Conservation (phyloP, 371 early-diverging fungal genomes). For the Mucor velutinosus region DNA sequence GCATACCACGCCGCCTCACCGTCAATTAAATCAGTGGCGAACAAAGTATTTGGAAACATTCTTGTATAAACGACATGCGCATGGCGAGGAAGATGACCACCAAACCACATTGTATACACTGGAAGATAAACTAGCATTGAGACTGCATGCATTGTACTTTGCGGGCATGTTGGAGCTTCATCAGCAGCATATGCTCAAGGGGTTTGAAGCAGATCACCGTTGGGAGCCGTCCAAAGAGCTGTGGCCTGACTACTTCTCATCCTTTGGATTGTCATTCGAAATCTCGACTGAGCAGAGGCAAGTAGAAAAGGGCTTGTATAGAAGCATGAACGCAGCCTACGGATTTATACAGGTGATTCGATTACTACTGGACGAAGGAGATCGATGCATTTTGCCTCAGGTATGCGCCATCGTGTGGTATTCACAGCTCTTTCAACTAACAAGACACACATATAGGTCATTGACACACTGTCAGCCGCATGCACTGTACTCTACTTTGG, state of each 20-base stretch:
- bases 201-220: constrained; percentile 2
- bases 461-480: constrained; percentile 28
- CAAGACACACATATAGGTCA: constrained; percentile 4
- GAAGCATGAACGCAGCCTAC: constrained; percentile 29
- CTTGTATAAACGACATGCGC: constrained; percentile 2
- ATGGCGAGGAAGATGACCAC: background rate
- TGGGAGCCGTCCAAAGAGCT: constrained; percentile 3
- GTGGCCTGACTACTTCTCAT: constrained; percentile 28
- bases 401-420: background rate
- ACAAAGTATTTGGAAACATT: constrained; percentile 3
- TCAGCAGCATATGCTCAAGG: constrained; percentile 29
- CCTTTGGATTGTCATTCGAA: background rate
- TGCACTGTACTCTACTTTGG: constrained; percentile 37
- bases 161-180: constrained; percentile 25
- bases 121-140: constrained; percentile 11
- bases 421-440: no score
- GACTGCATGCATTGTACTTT: constrained; percentile 29
- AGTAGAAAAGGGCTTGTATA: constrained; percentile 23
- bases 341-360: constrained; percentile 27
- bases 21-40: constrained; percentile 7
- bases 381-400: constrained; percentile 30
- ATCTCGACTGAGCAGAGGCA: constrained; percentile 3
- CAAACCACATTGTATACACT: background rate
- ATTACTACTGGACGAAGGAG: constrained; percentile 15
- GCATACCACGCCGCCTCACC: background rate